Percentiles rank a stretch among this genome's conserved stretches.
These are phyloP conservation scores for Camillea tinctor DNA, from an alignment of 2,329 filamentous ascomycete genomes.

Conservation along the genomic window DNA sequence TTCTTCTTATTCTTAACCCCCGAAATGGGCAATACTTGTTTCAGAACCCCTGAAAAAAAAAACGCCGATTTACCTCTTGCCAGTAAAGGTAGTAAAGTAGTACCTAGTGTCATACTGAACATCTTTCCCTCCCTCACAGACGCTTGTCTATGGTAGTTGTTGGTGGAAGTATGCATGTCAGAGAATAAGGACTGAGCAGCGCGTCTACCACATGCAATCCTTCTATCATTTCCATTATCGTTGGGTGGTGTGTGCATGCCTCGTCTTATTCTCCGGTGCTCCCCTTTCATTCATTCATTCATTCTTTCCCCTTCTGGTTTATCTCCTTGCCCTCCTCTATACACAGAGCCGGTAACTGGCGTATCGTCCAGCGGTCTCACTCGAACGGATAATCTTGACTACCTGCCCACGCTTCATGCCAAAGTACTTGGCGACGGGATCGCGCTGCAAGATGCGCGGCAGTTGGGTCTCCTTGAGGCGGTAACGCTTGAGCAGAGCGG, in stretches of 20 bases:
- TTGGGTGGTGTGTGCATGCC: too few relatives aligned
- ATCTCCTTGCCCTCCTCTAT: constrained; percentile 37
- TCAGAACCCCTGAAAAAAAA: background rate
- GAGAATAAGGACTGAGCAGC: too few relatives aligned
- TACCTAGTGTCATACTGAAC: too few relatives aligned
- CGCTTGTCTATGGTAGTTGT: too few relatives aligned
- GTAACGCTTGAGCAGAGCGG: constrained; percentile 80
- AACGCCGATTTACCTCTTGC: background rate
- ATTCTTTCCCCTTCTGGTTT: background rate
- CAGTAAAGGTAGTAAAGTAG: background rate
- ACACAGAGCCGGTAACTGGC: constrained; percentile 83
- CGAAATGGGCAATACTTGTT: background rate
- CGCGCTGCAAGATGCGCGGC: constrained; percentile 84
- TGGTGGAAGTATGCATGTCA: too few relatives aligned
- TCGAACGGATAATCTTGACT: constrained; percentile 96
- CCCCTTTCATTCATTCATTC: background rate
- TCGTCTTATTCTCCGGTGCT: background rate
- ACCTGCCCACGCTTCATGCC: constrained; percentile 90
- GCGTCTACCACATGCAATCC: too few relatives aligned
- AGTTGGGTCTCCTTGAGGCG: constrained; percentile 96
- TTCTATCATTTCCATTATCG: too few relatives aligned
- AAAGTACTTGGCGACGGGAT: constrained; percentile 90
- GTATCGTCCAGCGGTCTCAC: constrained; percentile 93
- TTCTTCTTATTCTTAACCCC: background rate
- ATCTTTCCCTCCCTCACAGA: too few relatives aligned